phyloP scores from a whole-genome alignment of 2,329 filamentous ascomycete genomes.

The Colletotrichum orchidophilum region DNA sequence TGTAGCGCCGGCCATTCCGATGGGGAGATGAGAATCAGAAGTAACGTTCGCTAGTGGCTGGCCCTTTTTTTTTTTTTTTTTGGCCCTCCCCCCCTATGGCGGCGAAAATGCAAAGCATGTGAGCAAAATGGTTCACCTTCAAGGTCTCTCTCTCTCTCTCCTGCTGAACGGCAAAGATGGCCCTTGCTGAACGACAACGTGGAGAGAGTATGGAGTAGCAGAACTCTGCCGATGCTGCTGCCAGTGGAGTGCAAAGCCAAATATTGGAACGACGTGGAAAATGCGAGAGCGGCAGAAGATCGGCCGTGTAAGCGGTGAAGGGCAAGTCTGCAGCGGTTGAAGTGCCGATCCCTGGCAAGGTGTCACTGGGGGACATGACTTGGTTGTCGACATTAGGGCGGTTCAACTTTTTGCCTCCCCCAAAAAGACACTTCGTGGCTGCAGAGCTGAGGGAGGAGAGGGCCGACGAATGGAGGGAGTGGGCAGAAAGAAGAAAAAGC shows the following conservation, averaged over 20 bases:
- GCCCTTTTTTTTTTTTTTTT: too few species aligned
- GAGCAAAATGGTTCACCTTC: not conserved
- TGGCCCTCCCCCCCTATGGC: not conserved
- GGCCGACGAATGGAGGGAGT: not conserved
- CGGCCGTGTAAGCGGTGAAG: not conserved
- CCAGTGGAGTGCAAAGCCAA: not conserved
- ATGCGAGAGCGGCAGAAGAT: not conserved
- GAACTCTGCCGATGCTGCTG: slow-evolving; percentile 20
- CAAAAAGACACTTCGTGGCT: not conserved
- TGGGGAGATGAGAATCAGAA: slow-evolving; percentile 9
- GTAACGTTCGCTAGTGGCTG: not conserved
- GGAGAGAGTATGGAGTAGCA: not conserved
- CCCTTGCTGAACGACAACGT: not conserved
- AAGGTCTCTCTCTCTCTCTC: not conserved
- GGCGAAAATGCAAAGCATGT: not conserved
- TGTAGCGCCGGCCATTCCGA: slow-evolving; percentile 7
- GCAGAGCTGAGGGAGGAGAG: slow-evolving; percentile 9
- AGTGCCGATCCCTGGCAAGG: not conserved
- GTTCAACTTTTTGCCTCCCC: not conserved
- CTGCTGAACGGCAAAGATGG: not conserved
- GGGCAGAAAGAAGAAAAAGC: slow-evolving; percentile 3
- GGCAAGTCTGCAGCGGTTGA: not conserved
- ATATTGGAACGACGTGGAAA: slow-evolving; percentile 12
- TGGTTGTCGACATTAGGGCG: not conserved
- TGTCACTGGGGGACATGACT: not conserved